Base-by-base conservation (phyloP, 2,329 filamentous ascomycete species). In the Didymella pinodella region DNA sequence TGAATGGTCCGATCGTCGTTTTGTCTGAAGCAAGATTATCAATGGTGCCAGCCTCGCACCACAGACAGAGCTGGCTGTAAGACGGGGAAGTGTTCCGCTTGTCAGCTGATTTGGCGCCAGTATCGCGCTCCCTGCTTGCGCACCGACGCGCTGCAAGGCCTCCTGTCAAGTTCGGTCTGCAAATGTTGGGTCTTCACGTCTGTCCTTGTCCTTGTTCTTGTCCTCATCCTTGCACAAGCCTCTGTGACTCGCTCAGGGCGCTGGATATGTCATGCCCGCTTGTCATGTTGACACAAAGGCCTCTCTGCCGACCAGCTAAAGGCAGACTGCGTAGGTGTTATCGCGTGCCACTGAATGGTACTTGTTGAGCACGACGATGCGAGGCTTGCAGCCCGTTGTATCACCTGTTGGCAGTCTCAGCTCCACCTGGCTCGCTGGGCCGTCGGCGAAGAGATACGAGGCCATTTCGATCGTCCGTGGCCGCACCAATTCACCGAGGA, bases 51-150 rank as follows among this genome's bases (percentile, higher is more conserved):
- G 7, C 18, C 36, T 40, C 36, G 18, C 36, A 22, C 36, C 18
- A n/a, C 36, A 40, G 36, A 40, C 10, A 16, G 40, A 11, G 18
- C 18, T 40, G 7, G 18, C 36, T 40, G 36, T 40, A 18, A 25
- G 20, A n/a, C 29, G 25, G 20, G 12, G 34, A 22, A 49, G 49
- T 29, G 20, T 28, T 44, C 14, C 31, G 32, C 26, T 45, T 10
- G 38, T 58, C 55, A 58, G 55, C 55, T 58, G 55, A 58, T 43
- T 7, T 22, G 49, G 55, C 50, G 56, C 46, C 46, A 45, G 25
- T 59, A 59, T 59, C 49, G 56, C 46, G 56, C 43, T 12, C 34
- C 49, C 55, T 44, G n/a, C 18, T 44, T 26, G 12, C 18, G 28
- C 36, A 38, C 2, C 22, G 36, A 46, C 52, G 44, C 59, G 52